Percentiles rank a stretch among this genome's conserved stretches.
These are phyloP conservation scores for Paxillus ammoniavirescens DNA, from an alignment of 768 basidiomycete species.

Conservation along the genomic window DNA sequence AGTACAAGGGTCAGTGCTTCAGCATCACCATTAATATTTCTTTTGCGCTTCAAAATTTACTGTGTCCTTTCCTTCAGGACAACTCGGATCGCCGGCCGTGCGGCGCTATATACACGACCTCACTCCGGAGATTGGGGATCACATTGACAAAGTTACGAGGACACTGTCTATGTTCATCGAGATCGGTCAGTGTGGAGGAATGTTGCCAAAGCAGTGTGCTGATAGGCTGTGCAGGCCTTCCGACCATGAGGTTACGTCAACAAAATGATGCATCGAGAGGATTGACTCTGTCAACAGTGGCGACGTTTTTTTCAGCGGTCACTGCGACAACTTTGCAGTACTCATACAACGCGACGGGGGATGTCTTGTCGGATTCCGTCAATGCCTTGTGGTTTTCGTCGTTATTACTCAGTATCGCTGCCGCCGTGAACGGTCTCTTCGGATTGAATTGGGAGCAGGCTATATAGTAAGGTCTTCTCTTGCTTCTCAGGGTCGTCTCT, in stretches of 20 bases:
- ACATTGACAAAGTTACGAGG: constrained; percentile 50
- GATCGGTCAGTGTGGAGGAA: constrained; percentile 40
- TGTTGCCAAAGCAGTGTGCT: constrained; percentile 17
- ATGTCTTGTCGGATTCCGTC: constrained; percentile 39
- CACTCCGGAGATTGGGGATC: constrained; percentile 49
- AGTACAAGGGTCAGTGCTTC: constrained; percentile 47
- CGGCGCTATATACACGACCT: constrained; percentile 55
- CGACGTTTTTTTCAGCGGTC: constrained; percentile 55
- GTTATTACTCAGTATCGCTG: constrained; percentile 51
- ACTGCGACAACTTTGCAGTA: constrained; percentile 51
- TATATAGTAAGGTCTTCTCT: constrained; percentile 45
- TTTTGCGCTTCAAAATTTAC: constrained; percentile 2
- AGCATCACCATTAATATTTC: background rate
- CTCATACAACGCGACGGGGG: constrained; percentile 37
- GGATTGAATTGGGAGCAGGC: constrained; percentile 57
- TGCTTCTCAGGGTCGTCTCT: constrained; percentile 4
- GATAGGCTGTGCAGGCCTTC: constrained; percentile 43
- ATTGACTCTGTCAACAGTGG: constrained; percentile 50
- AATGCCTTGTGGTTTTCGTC: constrained; percentile 57
- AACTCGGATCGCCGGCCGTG: constrained; percentile 52
- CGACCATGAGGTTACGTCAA: constrained; percentile 53
- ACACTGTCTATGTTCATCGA: constrained; percentile 54
- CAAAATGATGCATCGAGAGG: constrained; percentile 49
- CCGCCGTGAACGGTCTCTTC: constrained; percentile 51
- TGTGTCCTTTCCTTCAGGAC: constrained; percentile 33